A percentile compares a stretch with the other conserved stretches of the same genome.
Evolutionary conservation across 2,329 filamentous ascomycete genomes (phyloP).

Genomic region (Colletotrichum gigasporum): DNA sequence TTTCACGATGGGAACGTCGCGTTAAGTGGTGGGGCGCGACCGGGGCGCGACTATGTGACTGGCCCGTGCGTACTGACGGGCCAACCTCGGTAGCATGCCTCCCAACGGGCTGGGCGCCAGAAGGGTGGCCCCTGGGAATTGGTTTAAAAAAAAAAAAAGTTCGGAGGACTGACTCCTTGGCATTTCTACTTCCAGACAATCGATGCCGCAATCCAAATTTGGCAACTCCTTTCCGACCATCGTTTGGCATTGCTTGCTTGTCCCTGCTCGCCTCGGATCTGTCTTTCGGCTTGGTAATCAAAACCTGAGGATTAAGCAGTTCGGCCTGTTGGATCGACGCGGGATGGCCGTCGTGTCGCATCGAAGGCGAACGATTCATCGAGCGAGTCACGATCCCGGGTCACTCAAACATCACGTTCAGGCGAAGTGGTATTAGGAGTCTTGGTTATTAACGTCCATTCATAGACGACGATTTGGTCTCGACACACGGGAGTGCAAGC

Average conservation of each 20-base stretch:
- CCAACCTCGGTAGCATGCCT: conserved; percentile 14
- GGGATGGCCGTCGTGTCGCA: neutral
- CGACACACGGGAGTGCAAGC: neutral
- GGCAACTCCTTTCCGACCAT: neutral
- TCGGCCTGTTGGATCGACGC: neutral
- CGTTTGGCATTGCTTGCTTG: neutral
- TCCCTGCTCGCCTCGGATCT: conserved; percentile 1
- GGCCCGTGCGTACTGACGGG: conserved; percentile 19
- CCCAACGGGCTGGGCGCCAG: neutral
- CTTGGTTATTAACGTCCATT: conserved; percentile 1
- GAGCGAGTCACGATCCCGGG: neutral
- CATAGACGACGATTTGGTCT: neutral
- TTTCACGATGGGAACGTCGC: conserved; percentile 25
- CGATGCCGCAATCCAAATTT: neutral
- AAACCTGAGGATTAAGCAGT: conserved; percentile 2
- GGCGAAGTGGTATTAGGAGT: neutral
- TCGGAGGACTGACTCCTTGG: neutral
- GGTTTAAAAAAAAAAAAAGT: neutral
- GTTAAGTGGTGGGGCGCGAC: conserved; percentile 25
- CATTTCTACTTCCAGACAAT: neutral
- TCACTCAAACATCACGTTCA: neutral
- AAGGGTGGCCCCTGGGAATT: neutral
- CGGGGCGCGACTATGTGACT: neutral
- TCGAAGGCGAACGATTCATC: neutral
- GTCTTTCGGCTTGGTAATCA: neutral